phyloP scores from a whole-genome alignment of 805 yeast species.

The Barnettozyma pratensis region DNA sequence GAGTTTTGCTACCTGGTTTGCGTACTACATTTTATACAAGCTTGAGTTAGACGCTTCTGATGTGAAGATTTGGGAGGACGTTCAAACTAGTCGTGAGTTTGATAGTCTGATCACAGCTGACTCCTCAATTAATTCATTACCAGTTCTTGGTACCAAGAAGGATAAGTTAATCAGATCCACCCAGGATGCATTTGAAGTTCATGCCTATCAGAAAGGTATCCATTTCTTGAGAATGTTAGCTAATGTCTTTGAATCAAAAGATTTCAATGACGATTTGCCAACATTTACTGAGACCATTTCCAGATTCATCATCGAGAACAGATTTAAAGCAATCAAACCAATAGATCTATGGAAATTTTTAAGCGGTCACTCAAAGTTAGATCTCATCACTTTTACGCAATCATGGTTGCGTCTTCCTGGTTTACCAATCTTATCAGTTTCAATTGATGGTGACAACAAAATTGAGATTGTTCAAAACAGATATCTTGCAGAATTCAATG shows the following conservation, averaged over 20 bases:
- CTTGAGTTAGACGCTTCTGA: slow-evolving; percentile 24
- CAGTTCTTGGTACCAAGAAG: background rate
- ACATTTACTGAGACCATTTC: slow-evolving; percentile 33
- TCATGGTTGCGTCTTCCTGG: slow-evolving; percentile 63
- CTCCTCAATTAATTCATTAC: slow-evolving; percentile 17
- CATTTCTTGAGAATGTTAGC: slow-evolving; percentile 49
- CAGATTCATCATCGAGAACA: slow-evolving; percentile 31
- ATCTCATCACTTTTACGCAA: slow-evolving; percentile 45
- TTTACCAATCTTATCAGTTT: slow-evolving; percentile 45
- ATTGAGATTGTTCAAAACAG: slow-evolving; percentile 37
- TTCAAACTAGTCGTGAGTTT: slow-evolving; percentile 23
- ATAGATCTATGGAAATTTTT: slow-evolving; percentile 48
- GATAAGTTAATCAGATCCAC: slow-evolving; percentile 35
- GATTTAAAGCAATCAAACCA: slow-evolving; percentile 40
- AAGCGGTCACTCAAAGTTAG: slow-evolving; percentile 31
- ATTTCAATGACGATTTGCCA: slow-evolving; percentile 25
- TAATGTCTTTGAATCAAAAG: slow-evolving; percentile 33
- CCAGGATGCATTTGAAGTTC: slow-evolving; percentile 43
- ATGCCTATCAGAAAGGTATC: slow-evolving; percentile 58
- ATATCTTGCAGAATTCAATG: slow-evolving; percentile 23
- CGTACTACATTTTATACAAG: slow-evolving; percentile 39
- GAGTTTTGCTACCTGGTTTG: slow-evolving; percentile 72
- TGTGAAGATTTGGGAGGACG: slow-evolving; percentile 28
- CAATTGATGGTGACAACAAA: slow-evolving; percentile 22
- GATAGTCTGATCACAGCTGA: slow-evolving; percentile 36